Conservation (phyloP, 23 red algal species). For the Cyanidiococcus yangmingshanensis region DNA sequence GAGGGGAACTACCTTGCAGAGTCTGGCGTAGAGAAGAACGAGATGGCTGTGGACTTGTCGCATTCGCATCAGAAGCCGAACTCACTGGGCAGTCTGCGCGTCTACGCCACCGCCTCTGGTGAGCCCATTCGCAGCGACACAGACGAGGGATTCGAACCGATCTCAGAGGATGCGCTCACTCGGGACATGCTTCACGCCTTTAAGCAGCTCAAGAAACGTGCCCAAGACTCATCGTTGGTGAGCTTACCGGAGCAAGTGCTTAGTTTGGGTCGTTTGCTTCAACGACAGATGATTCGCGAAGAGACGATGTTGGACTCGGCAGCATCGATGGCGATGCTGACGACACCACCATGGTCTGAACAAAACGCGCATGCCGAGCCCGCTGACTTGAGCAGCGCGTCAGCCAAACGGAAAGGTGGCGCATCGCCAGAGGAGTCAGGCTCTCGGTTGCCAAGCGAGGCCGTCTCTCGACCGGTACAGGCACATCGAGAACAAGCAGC, state of each 20-base stretch:
- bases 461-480: too few species aligned
- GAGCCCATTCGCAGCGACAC: neutral
- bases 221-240: neutral
- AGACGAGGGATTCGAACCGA: neutral
- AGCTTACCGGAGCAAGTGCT: neutral
- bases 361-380: neutral
- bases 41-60: neutral
- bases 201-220: constrained; percentile 17
- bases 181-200: neutral
- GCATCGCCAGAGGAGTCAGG: neutral
- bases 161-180: neutral
- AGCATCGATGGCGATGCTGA: neutral
- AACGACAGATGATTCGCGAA: neutral
- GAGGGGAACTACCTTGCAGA: neutral
- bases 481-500: neutral
- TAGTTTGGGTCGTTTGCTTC: neutral
- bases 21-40: neutral
- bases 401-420: neutral
- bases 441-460: too few species aligned
- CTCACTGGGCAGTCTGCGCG: neutral
- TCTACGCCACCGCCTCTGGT: neutral
- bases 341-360: neutral
- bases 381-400: neutral
- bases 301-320: neutral
- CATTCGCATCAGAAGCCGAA: neutral